Conservation (phyloP, 768 basidiomycete species). For the Hygrophorus pudorinus region DNA sequence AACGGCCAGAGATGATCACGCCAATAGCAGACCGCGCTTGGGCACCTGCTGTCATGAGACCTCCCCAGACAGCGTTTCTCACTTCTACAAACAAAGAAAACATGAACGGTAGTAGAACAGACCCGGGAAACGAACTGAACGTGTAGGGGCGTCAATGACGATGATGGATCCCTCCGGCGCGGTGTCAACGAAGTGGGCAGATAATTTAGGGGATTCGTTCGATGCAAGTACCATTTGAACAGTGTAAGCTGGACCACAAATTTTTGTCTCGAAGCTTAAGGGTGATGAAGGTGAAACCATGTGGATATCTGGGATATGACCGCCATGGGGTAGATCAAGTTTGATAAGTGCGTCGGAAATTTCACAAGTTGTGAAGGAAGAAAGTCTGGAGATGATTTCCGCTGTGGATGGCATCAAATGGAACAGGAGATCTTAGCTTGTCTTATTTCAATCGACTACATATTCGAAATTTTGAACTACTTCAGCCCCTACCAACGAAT, state of each 20-base stretch:
- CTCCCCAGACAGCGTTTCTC: constrained; percentile 87
- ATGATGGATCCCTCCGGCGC: constrained; percentile 55
- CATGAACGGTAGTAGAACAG: constrained; percentile 10
- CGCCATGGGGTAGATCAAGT: constrained; percentile 60
- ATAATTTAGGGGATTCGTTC: constrained; percentile 49
- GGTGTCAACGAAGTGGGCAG: constrained; percentile 76
- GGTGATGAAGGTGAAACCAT: constrained; percentile 37
- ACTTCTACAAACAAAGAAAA: constrained; percentile 31
- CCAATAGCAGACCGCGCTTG: constrained; percentile 59
- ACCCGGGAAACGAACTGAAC: constrained; percentile 28
- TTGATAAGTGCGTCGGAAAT: constrained; percentile 85
- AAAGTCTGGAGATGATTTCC: constrained; percentile 8
- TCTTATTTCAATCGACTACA: too few species aligned
- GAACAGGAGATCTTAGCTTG: too few species aligned
- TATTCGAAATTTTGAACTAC: too few species aligned
- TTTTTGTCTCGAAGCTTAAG: constrained; percentile 22
- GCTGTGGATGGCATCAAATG: too few species aligned
- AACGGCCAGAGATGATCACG: constrained; percentile 76
- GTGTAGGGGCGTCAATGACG: constrained; percentile 63
- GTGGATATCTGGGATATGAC: constrained; percentile 71
- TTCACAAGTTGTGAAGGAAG: constrained; percentile 62
- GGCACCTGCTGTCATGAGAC: constrained; percentile 84
- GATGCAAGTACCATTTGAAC: constrained; percentile 66
- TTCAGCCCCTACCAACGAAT: constrained; percentile 20
- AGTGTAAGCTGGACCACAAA: constrained; percentile 79